Evolutionary conservation across 2,329 filamentous ascomycete species (phyloP), one percentile per base, ranked within the genome.

Genomic region (Beauveria varroae): DNA sequence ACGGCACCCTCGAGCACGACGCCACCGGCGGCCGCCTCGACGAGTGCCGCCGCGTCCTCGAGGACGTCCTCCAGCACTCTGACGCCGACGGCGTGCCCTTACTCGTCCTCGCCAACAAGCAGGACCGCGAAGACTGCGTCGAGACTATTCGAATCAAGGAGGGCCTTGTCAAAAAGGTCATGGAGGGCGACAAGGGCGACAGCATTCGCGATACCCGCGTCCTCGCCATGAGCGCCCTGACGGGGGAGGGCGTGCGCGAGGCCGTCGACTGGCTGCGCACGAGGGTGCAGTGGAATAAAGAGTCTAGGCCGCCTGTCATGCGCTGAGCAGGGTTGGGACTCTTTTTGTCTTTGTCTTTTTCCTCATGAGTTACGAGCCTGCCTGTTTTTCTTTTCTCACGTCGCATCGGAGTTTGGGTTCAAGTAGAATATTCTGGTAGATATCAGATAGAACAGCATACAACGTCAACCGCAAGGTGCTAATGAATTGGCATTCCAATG

Each of bases 141-240:
- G 95, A 99, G 80, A 95, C 97, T 2, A 93, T 98, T 63, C 82
- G 92, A 66, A 97, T 99, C 72, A 99, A 99, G 77, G 95, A 99
- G 74, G 95, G 93, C 0, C 80, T 98, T 60, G 93, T 99, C 57
- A 89, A 96, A 76, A 92, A 90, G 77, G 93, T 99, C 24, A 95
- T 96, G 78, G 93, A 98, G 78, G 91, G 95, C 22, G 91, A 96
- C 71, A 95, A 93, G 76, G 91, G 91, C 0, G 84, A 82, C 47
- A 89, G 87, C 65, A 91, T 97, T 58, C 84, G 93, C 65, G 95
- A 99, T 77, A 96, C 90, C 70, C 82, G 95, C 63, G 95, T 98
- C 18, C 75, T 99, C 70, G 92, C 95, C 7, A 86, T 97, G 64
- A 96, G 90, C 72, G 95, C 95, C n/a, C 76, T 99, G 70, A 93